Conservation (phyloP, 163 green algal species). For the Coccomyxa subellipsoidea region DNA sequence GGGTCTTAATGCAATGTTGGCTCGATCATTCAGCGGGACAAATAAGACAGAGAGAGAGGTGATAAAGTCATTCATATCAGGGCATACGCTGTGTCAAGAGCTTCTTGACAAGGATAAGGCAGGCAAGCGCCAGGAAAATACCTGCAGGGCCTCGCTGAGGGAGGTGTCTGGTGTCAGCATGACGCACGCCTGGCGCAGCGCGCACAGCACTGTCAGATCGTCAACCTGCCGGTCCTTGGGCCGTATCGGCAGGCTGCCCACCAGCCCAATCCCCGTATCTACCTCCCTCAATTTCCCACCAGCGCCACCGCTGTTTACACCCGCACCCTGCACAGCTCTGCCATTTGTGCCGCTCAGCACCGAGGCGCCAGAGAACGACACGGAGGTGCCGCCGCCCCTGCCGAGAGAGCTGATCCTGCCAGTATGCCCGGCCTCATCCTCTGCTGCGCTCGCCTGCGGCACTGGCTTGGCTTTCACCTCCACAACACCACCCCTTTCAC, state of each 20-base stretch:
- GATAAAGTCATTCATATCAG: too few relatives aligned
- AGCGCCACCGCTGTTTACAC: background rate
- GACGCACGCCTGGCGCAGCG: constrained; percentile 22
- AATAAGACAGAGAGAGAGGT: too few relatives aligned
- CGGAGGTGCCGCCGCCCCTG: background rate
- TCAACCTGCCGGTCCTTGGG: background rate
- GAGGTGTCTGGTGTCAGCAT: constrained; percentile 7
- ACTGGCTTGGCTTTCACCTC: background rate
- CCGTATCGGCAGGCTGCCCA: background rate
- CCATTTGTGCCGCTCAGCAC: background rate
- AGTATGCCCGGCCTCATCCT: background rate
- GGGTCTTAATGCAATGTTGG: too few relatives aligned
- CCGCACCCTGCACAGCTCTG: background rate
- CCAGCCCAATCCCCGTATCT: background rate
- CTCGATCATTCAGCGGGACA: too few relatives aligned
- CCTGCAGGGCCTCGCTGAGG: background rate
- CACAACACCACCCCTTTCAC: background rate
- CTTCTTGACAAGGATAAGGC: too few relatives aligned
- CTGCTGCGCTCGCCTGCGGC: background rate
- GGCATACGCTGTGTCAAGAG: too few relatives aligned
- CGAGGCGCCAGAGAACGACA: background rate
- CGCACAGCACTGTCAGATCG: constrained; percentile 20
- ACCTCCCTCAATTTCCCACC: background rate
- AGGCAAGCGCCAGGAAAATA: too few relatives aligned
- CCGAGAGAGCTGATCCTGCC: background rate